Evolutionary conservation across 768 basidiomycete genomes (phyloP), one percentile per base, ranked within the genome.

Genomic region (Russula sp.): DNA sequence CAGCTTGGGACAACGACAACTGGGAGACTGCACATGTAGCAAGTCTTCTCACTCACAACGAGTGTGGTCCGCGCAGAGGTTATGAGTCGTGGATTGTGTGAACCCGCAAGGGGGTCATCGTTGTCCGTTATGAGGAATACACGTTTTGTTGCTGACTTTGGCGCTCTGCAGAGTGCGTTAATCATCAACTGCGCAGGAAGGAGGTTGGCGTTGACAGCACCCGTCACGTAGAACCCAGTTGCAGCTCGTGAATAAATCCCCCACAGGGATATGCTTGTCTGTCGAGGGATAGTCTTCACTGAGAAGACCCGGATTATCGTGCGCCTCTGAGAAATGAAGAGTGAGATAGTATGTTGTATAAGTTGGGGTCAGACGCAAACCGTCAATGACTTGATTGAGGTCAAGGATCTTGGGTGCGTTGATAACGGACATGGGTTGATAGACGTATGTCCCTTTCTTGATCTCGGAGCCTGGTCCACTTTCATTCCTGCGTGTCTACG

Each of bases 81-180:
- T 7, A 82, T 72, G 10, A 91, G 73, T 56, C 87, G 85, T 47
- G 78, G 77, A 68, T 74, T 82, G n/a, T 76, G 78, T 5, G 77
- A 70, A 11, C 81, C 80, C 6, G 81, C 74, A 59, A 79, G 83
- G 2, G 93, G 93, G 66, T 89, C 74, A 67, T 94, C 93, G 66
- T 90, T 85, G 70, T 98, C 88, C 0, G 97, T 98, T 46, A 99
- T 89, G 42, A 96, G 76, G 71, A 98, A 98, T 1, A 98, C 82
- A 6, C 94, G 86, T 70, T 96, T 95, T n/a, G 88, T 85, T 2
- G 93, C 91, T 0, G 86, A 91, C 69, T 94, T 93, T 22, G 87
- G 85, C 8, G 90, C 88, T 11, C 91, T 93, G 29, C 32, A 50
- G 51, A 16, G 25, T 10, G 11, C 11, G 10, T 39, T 54, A 62